Evolutionary conservation across 495 filamentous ascomycete species (phyloP).

Genomic region (Halenospora varia): DNA sequence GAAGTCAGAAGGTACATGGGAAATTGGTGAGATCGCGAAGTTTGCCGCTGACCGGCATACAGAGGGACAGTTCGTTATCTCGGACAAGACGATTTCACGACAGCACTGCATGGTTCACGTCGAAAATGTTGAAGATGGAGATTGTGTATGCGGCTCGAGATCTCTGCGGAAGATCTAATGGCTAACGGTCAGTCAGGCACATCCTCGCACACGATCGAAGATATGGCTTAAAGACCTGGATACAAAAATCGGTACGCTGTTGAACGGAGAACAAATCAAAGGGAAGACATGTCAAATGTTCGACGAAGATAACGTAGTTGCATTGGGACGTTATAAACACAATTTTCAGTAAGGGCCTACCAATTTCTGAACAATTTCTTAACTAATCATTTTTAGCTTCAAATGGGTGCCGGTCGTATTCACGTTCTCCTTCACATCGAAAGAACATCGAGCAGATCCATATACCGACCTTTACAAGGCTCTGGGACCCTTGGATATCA

Average conservation of each 20-base stretch:
- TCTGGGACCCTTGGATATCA: conserved; percentile 82
- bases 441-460: conserved; percentile 67
- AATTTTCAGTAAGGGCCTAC: conserved; percentile 39
- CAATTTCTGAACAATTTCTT: not conserved
- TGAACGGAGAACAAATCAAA: conserved; percentile 68
- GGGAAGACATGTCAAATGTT: conserved; percentile 47
- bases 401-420: conserved; percentile 78
- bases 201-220: conserved; percentile 56
- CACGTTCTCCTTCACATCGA: conserved; percentile 76
- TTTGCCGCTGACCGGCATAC: not conserved
- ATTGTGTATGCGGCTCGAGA: conserved; percentile 51
- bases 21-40: not conserved
- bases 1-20: conserved; percentile 42
- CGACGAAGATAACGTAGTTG: conserved; percentile 57
- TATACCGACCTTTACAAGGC: conserved; percentile 57
- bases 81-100: conserved; percentile 76
- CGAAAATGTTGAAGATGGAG: conserved; percentile 56
- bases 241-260: conserved; percentile 73
- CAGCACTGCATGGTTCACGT: conserved; percentile 82
- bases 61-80: conserved; percentile 57
- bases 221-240: conserved; percentile 64
- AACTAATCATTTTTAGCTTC: conserved; percentile 37
- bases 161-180: not conserved
- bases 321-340: conserved; percentile 60
- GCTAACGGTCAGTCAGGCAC: conserved; percentile 37